Conservation (phyloP, 805 yeast genomes). For the Metschnikowia bowlesiae region DNA sequence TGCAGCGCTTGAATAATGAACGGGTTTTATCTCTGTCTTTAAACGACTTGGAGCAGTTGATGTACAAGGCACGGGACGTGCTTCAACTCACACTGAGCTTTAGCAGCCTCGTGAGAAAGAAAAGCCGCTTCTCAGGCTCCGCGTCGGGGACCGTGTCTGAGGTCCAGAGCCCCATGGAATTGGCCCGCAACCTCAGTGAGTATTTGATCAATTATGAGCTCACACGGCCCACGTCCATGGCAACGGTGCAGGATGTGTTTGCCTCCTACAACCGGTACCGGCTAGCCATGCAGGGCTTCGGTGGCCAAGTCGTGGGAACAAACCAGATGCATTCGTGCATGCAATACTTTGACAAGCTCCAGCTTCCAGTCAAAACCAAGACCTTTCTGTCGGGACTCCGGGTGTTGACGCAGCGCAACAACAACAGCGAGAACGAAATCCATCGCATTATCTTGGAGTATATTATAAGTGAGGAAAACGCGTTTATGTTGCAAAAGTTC, state of each 20-base stretch:
- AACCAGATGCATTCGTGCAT: slow-evolving; percentile 62
- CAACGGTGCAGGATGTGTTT: slow-evolving; percentile 39
- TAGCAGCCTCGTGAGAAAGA: slow-evolving; percentile 7
- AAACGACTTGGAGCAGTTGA: slow-evolving; percentile 69
- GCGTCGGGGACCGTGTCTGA: slow-evolving; percentile 30
- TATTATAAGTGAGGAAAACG: slow-evolving; percentile 21
- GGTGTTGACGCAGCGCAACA: slow-evolving; percentile 25
- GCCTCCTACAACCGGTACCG: slow-evolving; percentile 39
- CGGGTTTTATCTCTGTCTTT: slow-evolving; percentile 62
- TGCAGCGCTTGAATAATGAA: slow-evolving; percentile 54
- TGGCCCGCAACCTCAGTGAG: slow-evolving; percentile 77
- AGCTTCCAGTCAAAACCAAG: slow-evolving; percentile 50
- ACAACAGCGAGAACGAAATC: slow-evolving; percentile 21
- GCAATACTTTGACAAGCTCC: slow-evolving; percentile 48
- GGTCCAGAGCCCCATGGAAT: slow-evolving; percentile 45
- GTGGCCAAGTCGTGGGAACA: slow-evolving; percentile 66
- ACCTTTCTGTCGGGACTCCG: slow-evolving; percentile 32
- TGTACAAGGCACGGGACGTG: slow-evolving; percentile 75
- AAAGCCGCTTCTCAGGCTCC: background rate
- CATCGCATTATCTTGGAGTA: slow-evolving; percentile 22
- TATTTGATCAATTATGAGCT: slow-evolving; percentile 42
- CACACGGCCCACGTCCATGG: slow-evolving; percentile 31
- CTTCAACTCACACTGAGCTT: slow-evolving; percentile 37
- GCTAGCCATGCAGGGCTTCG: slow-evolving; percentile 39
- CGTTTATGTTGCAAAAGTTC: slow-evolving; percentile 23